phyloP scores from a whole-genome alignment of 2,329 filamentous ascomycete species.

The Nemania bipapillata region DNA sequence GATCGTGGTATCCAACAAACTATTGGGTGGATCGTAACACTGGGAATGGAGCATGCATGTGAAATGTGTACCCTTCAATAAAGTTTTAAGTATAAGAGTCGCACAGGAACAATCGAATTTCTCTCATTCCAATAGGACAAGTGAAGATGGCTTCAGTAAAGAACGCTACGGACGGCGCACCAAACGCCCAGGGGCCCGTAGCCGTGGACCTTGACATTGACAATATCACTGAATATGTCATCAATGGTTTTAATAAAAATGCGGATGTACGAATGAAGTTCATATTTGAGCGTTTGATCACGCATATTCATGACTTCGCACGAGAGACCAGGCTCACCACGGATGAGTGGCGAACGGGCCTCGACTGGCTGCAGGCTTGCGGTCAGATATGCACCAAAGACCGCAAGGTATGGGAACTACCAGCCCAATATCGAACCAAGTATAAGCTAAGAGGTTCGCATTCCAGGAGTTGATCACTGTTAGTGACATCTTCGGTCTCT shows the following conservation, averaged over 20 bases:
- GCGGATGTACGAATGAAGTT: slow-evolving; percentile 74
- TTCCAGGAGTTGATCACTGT: slow-evolving; percentile 80
- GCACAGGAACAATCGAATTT: no score
- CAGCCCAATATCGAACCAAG: no score
- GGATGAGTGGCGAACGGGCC: slow-evolving; percentile 79
- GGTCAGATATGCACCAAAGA: slow-evolving; percentile 80
- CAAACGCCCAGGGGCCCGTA: no score
- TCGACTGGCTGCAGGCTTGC: slow-evolving; percentile 76
- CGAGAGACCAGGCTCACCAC: slow-evolving; percentile 80
- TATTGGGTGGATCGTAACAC: no score
- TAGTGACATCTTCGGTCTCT: slow-evolving; percentile 81
- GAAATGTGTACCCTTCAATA: no score
- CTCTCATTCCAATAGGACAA: no score
- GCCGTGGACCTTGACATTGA: slow-evolving; percentile 80
- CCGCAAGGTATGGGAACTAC: no score
- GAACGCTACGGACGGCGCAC: no score
- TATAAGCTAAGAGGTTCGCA: slow-evolving; percentile 18
- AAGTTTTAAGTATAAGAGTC: no score
- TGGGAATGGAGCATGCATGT: no score
- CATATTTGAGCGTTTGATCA: slow-evolving; percentile 76
- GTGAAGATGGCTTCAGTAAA: no score
- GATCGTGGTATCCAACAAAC: no score
- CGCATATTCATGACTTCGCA: slow-evolving; percentile 83
- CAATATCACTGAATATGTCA: slow-evolving; percentile 81
- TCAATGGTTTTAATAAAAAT: slow-evolving; percentile 78